Evolutionary conservation across 2,329 filamentous ascomycete species (phyloP).

Genomic region (Bipolaris victoriae): DNA sequence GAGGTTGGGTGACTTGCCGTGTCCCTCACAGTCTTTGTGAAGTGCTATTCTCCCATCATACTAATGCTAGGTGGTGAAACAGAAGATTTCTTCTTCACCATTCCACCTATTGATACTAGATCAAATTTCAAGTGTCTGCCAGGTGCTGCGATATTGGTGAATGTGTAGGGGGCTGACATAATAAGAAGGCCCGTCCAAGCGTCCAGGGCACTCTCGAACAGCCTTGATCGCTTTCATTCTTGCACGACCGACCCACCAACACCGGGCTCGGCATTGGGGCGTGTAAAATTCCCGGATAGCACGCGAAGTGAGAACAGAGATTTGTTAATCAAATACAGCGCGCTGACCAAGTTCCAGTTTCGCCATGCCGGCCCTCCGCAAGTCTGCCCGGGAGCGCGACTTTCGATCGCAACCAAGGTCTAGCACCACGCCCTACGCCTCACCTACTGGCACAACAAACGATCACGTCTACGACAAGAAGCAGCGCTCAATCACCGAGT

Average conservation of each 20-base stretch:
- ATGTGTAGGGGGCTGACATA: conserved; percentile 27
- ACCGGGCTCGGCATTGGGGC: conserved; percentile 36
- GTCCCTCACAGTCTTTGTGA: neutral
- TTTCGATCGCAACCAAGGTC: conserved; percentile 35
- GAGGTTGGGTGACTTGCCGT: conserved; percentile 1
- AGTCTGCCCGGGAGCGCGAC: conserved; percentile 39
- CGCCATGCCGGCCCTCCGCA: conserved; percentile 49
- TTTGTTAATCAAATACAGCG: conserved; percentile 20
- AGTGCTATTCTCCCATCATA: neutral
- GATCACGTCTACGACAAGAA: conserved; percentile 41
- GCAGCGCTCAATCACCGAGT: conserved; percentile 52
- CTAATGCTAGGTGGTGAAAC: neutral
- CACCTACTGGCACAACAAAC: conserved; percentile 37
- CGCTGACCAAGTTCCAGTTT: conserved; percentile 43
- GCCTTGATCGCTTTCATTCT: conserved; percentile 31
- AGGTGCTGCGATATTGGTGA: conserved; percentile 15
- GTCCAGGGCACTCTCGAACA: conserved; percentile 27
- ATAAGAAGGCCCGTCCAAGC: conserved; percentile 26
- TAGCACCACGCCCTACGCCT: conserved; percentile 47
- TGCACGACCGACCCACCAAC: conserved; percentile 36
- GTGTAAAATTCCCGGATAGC: conserved; percentile 34
- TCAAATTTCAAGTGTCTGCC: neutral
- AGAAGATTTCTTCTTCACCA: neutral
- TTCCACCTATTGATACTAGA: neutral
- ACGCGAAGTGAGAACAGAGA: conserved; percentile 42